A percentile compares a stretch with the other conserved stretches of the same genome.
Evolutionary conservation across 1,139 yeast genomes (phyloP).

Genomic region (Geotrichum cucujoidarum): DNA sequence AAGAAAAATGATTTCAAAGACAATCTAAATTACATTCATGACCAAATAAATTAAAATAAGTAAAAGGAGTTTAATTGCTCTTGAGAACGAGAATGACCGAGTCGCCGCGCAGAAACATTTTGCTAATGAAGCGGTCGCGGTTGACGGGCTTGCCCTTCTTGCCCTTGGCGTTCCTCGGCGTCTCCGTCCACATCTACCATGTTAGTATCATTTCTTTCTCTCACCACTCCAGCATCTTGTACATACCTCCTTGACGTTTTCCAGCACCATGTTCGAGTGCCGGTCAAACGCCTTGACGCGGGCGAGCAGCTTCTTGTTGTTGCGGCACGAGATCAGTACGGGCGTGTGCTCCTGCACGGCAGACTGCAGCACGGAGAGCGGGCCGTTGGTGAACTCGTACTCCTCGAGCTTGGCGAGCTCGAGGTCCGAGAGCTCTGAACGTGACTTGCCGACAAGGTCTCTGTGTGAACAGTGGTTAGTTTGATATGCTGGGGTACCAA

Average conservation of each 20-base stretch:
- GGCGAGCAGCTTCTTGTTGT: conserved; percentile 85
- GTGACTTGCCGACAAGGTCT: conserved; percentile 29
- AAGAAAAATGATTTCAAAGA: too few relatives aligned
- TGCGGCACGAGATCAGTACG: conserved; percentile 83
- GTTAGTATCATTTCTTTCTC: neutral
- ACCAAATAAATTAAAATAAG: too few relatives aligned
- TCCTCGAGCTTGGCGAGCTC: conserved; percentile 83
- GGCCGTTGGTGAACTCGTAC: conserved; percentile 86
- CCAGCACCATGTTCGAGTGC: conserved; percentile 89
- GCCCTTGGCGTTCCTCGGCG: conserved; percentile 58
- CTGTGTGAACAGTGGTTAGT: conserved; percentile 18
- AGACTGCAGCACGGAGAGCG: conserved; percentile 76
- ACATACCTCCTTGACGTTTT: conserved; percentile 77
- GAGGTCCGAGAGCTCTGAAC: conserved; percentile 67
- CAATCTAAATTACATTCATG: too few relatives aligned
- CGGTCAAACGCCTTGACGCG: conserved; percentile 92
- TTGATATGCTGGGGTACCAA: neutral
- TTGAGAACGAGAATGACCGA: conserved; percentile 76
- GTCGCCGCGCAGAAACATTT: conserved; percentile 91
- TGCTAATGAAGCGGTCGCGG: conserved; percentile 81
- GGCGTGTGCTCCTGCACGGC: conserved; percentile 73
- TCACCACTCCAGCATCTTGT: too few relatives aligned
- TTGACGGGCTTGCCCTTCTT: conserved; percentile 65
- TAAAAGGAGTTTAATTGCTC: conserved; percentile 23
- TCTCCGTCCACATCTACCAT: conserved; percentile 65